Base-by-base conservation (phyloP, 2,329 filamentous ascomycete species). In the Incumbomyces lentus region DNA sequence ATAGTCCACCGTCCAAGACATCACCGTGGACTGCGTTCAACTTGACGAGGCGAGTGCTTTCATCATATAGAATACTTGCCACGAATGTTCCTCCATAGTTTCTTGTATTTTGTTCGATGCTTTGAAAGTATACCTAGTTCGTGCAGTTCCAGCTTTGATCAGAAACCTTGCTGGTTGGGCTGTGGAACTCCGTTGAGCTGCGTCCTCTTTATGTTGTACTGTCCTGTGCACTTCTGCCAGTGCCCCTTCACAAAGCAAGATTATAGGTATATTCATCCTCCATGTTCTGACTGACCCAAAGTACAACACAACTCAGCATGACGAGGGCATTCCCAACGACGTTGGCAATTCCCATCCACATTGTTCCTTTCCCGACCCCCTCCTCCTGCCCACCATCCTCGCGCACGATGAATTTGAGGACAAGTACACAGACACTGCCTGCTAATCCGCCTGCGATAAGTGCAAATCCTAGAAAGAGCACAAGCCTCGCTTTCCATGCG, bases 201-300 rank as follows among this genome's bases (percentile, higher is more conserved):
- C 22, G 8, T 26, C 22, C 22, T 26, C 22, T 8, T 26, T 5
- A 5, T 26, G 5, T 26, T 26, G 22, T 26, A 26, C 8, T 8
- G 22, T 8, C 22, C 5, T 26, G 5, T 8, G 22, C n/a, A 26
- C 8, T 26, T 8, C 22, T 26, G 22, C 22, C 22, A 5, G 8
- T 4, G 8, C 22, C 8, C 22, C 18, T 34, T 62, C 57, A 84
- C 53, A 84, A 70, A 41, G 79, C 76, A 51, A 84, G 65, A 57
- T 78, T 82, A 63, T 84, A 84, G 26, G 79, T 82, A 61, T 83
- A 84, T 58, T 83, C 80, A 56, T 84, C 80, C 62, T 84, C 81
- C 66, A 84, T 82, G 58, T 83, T 84, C 69, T 84, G 81, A 43
- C 77, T 79, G 22, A 84, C 71, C 80, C 80, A 84, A 30, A 84